A percentile compares a stretch with the other conserved stretches of the same genome.
Evolutionary conservation across 2,329 filamentous ascomycete genomes (phyloP).

Genomic region (Alternaria atra): DNA sequence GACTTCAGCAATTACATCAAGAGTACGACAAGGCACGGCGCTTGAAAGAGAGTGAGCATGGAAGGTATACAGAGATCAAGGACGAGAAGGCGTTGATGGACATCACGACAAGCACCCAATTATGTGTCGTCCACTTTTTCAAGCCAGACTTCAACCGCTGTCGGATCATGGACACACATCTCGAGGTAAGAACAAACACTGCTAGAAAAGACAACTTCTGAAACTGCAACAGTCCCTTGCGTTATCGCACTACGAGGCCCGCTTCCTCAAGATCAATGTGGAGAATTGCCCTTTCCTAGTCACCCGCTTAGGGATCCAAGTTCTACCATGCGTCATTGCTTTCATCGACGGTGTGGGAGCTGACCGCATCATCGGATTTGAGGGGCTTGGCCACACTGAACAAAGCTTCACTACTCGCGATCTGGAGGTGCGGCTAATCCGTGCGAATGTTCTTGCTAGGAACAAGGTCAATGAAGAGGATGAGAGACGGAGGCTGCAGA

Average conservation of each 20-base stretch:
- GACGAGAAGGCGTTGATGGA: slow-evolving; percentile 67
- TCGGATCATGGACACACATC: slow-evolving; percentile 68
- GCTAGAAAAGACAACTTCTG: background rate
- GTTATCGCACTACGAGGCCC: slow-evolving; percentile 66
- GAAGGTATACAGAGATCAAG: slow-evolving; percentile 64
- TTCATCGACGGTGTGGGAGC: slow-evolving; percentile 65
- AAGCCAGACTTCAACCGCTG: slow-evolving; percentile 71
- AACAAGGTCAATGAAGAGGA: slow-evolving; percentile 61
- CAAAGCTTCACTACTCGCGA: slow-evolving; percentile 65
- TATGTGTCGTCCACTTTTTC: slow-evolving; percentile 70
- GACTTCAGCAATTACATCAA: slow-evolving; percentile 66
- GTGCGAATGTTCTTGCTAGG: slow-evolving; percentile 61
- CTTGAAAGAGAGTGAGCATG: slow-evolving; percentile 61
- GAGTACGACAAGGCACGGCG: slow-evolving; percentile 63
- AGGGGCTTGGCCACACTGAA: slow-evolving; percentile 62
- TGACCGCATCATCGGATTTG: slow-evolving; percentile 67
- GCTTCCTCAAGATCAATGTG: slow-evolving; percentile 67
- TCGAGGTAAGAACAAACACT: slow-evolving; percentile 51
- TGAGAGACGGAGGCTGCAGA: slow-evolving; percentile 37
- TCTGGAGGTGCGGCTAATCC: slow-evolving; percentile 62
- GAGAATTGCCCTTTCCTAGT: slow-evolving; percentile 69
- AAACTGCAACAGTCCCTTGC: slow-evolving; percentile 55
- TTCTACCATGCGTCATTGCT: slow-evolving; percentile 66
- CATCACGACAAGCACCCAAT: slow-evolving; percentile 66
- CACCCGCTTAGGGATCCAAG: slow-evolving; percentile 65